Evolutionary conservation across 306 rosid species (phyloP).

Genomic region (Geum urbanum): DNA sequence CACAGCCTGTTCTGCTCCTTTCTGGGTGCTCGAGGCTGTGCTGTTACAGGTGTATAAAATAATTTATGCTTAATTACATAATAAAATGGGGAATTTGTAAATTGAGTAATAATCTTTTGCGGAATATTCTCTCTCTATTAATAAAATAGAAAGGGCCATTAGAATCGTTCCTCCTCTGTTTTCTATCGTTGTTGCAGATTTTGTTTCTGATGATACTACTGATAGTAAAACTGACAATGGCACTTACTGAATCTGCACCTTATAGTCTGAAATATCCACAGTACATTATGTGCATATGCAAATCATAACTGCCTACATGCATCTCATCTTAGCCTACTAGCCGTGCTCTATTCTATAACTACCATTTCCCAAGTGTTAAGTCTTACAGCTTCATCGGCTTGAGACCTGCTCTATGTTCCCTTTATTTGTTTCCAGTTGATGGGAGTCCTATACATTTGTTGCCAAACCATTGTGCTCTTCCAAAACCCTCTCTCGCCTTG

Average conservation of each 20-base stretch:
- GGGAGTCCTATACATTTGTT: constrained; percentile 3
- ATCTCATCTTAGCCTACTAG: neutral
- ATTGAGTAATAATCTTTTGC: constrained; percentile 24
- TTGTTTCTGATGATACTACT: neutral
- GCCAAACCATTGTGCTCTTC: constrained; percentile 27
- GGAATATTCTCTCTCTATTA: constrained; percentile 32
- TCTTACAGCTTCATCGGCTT: neutral
- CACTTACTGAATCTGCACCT: neutral
- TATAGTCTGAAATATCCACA: neutral
- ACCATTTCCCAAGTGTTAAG: no score
- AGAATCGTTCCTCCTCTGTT: neutral
- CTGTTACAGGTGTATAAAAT: constrained; percentile 25
- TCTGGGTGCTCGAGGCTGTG: constrained; percentile 19
- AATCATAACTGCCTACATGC: neutral
- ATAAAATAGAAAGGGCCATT: constrained; percentile 30
- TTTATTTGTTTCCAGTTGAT: neutral
- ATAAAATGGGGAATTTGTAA: constrained; percentile 45
- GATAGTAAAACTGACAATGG: neutral
- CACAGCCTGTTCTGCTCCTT: constrained; percentile 23
- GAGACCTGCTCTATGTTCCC: neutral
- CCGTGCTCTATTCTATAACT: no score
- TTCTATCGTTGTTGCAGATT: neutral
- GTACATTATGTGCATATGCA: neutral
- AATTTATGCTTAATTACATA: constrained; percentile 28
- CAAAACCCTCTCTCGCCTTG: constrained; percentile 30